Evolutionary conservation across 1,284 basidiomycete species (phyloP), one percentile per base, ranked within the genome.

Genomic region (Salmacisia buchloeana): DNA sequence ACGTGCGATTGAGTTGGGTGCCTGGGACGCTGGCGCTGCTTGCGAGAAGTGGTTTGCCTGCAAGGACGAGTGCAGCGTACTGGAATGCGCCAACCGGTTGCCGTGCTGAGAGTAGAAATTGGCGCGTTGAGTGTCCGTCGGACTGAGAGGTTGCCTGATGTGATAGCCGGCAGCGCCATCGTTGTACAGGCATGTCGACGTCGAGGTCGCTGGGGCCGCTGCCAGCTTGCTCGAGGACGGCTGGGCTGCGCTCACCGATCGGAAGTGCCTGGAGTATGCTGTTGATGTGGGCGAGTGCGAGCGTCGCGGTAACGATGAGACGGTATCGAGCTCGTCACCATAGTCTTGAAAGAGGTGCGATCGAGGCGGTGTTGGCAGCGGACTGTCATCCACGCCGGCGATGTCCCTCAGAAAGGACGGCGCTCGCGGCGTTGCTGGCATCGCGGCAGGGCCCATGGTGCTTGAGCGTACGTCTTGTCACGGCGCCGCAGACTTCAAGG

Each of bases 101-200:
- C n/a, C n/a, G n/a, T n/a, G n/a, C n/a, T n/a, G n/a, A n/a, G n/a
- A n/a, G n/a, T n/a, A n/a, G n/a, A n/a, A n/a, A n/a, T n/a, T n/a
- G n/a, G 49, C 49, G 3, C 29, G 49, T 15, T 54, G 49, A 3
- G 49, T 33, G 27, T 33, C 29, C 2, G 49, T 54, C 25, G 49
- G 49, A 54, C 49, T 54, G 49, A 54, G 49, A 6, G 49, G 49
- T n/a, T 54, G 49, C 34, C 49, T 54, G 27, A 54, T 54, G 49
- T 31, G 49, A 33, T 54, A 31, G 25, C 18, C 34, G 27, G 49
- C 31, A 18, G 13, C 15, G 27, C n/a, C 18, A 27, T 54, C 49
- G 29, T 31, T 27, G 3, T 31, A 6, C 29, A 54, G 49, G 21
- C 12, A 29, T 18, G 27, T 18, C 2, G 25, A 18, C 2, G 15